phyloP scores from a whole-genome alignment of 1,284 basidiomycete species.

The Fomes fomentarius region DNA sequence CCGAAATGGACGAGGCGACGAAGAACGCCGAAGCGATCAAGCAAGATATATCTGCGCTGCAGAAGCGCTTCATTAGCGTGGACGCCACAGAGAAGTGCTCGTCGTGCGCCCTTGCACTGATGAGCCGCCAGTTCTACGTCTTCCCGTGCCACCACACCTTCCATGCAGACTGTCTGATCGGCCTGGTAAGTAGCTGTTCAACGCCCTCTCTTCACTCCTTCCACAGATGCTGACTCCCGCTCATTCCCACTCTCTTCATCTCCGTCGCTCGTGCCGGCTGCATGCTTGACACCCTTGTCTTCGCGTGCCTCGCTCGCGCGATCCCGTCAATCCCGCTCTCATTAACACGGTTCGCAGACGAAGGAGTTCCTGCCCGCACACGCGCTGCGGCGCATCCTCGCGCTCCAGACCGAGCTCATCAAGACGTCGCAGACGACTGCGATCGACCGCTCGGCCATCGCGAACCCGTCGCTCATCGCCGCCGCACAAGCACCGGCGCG shows the following conservation, averaged over 20 bases:
- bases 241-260: background rate
- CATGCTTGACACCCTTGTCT: background rate
- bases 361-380: slow-evolving; percentile 87
- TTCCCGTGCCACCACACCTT: slow-evolving; percentile 98
- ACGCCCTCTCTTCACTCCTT: too few species aligned
- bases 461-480: slow-evolving; percentile 32
- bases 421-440: slow-evolving; percentile 47
- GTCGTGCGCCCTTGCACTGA: slow-evolving; percentile 73
- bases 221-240: background rate
- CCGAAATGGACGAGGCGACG: slow-evolving; percentile 96
- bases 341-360: slow-evolving; percentile 70
- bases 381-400: slow-evolving; percentile 81
- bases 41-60: slow-evolving; percentile 84
- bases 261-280: slow-evolving; percentile 5
- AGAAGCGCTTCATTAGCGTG: slow-evolving; percentile 92
- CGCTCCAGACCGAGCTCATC: slow-evolving; percentile 82
- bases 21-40: slow-evolving; percentile 93
- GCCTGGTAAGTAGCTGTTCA: slow-evolving; percentile 63
- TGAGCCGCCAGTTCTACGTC: slow-evolving; percentile 94
- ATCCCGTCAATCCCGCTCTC: too few species aligned
- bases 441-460: slow-evolving; percentile 39
- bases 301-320: background rate
- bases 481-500: slow-evolving; percentile 32
- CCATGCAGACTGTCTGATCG: slow-evolving; percentile 94
- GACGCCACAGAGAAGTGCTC: slow-evolving; percentile 89